Percentiles rank a stretch among this genome's conserved stretches.
phyloP scores from a whole-genome alignment of 306 rosid genomes.

The Aeschynomene evenia region DNA sequence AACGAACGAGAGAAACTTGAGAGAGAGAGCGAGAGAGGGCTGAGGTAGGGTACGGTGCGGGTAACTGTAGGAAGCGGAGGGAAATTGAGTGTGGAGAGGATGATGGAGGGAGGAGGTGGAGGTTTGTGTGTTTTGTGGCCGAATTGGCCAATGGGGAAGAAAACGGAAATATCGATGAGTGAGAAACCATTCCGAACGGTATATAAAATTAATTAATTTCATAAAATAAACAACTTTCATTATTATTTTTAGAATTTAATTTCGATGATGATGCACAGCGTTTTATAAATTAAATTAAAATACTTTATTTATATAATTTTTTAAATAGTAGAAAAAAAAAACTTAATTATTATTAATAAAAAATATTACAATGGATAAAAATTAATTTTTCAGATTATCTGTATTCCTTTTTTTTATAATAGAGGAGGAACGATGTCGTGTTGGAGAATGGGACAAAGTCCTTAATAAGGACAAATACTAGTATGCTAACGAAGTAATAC shows the following conservation, averaged over 20 bases:
- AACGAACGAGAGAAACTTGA: background rate
- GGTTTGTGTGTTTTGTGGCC: conserved; percentile 26
- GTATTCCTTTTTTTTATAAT: no score
- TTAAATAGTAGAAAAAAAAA: no score
- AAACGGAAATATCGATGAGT: conserved; percentile 44
- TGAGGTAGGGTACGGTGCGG: background rate
- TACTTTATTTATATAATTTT: no score
- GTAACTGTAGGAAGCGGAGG: conserved; percentile 31
- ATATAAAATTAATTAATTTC: conserved; percentile 34
- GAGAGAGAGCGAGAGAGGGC: background rate
- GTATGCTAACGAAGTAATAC: no score
- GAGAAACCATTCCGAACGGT: conserved; percentile 32
- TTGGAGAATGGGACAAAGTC: conserved; percentile 11
- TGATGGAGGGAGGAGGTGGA: background rate
- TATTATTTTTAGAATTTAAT: no score
- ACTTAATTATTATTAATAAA: no score
- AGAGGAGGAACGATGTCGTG: conserved; percentile 40
- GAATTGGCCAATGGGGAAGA: conserved; percentile 32
- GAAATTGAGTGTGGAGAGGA: conserved; percentile 12
- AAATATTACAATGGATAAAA: no score
- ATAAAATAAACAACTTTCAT: no score
- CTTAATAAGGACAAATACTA: no score
- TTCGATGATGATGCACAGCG: no score
- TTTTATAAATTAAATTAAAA: no score
- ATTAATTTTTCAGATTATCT: no score